Base-by-base conservation (phyloP, 169 alveolate species). In the Babesia bovis region DNA sequence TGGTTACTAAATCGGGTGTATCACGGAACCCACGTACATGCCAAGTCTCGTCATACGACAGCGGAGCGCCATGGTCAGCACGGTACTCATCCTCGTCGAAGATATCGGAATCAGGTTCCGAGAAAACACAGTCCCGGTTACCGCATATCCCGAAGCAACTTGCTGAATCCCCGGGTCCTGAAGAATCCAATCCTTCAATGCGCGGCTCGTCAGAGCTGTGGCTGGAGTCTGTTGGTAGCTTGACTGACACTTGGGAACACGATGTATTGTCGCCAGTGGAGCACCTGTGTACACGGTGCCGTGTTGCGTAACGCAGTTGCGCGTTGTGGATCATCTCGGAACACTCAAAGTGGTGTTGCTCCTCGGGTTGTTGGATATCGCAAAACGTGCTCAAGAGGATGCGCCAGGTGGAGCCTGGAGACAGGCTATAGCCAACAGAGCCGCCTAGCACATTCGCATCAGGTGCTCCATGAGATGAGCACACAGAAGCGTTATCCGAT, bases 21-120 rank as follows among this genome's bases (percentile, higher is more conserved):
- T n/a, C n/a, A 45, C 42, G 35, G 38, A 23, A 3, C 21, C 26
- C 35, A 10, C 25, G 67, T 4, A 35, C 25, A 32, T 67, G 78
- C 78, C 78, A 67, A 25, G 66, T 67, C 56, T 55, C 78, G 45
- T 67, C 78, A 49, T 67, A 67, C 25, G 78, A 67, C 13, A 67
- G 35, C 33, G 68, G 68, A 10, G 61, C 58, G 32, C 17, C 32
- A 58, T n/a, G 26, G 2, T 63, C 59, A 26, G 60, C 59, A 6
- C 30, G 42, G 32, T 32, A 63, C 61, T 23, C 61, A 15, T 17
- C 45, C 0, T 19, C 51, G 50, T 63, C 60, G 47, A 63, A 63
- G 28, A 25, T 13, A 50, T 63, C 73, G 12, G 73, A 36, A 21
- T 40, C 69, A 19, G 15, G 50, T 19, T 56, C 66, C 26, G 66